Evolutionary conservation across 768 basidiomycete species (phyloP), one percentile per base, ranked within the genome.

Genomic region (Suillus ampliporus): DNA sequence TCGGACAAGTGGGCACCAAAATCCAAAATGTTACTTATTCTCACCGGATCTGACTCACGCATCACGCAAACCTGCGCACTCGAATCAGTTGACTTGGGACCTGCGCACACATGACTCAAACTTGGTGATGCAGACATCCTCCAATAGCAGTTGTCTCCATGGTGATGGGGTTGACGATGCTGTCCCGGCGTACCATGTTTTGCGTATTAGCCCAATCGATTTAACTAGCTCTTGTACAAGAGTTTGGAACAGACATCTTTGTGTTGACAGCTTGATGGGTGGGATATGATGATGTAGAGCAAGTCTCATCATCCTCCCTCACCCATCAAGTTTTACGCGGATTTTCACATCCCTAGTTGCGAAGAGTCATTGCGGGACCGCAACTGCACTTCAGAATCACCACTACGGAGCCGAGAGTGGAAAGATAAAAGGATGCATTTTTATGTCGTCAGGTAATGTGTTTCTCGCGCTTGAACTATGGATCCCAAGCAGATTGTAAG

Each of bases 291-390:
- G 34, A 35, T 35, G 34, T 35, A 35, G n/a, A n/a, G n/a, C n/a
- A n/a, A n/a, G n/a, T n/a, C n/a, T n/a, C 17, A 48, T 15, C 6
- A 26, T 23, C 15, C 10, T 26, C 47, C 23, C 21, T 26, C 26
- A 28, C 26, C n/a, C n/a, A 17, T 26, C 48, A 28, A 28, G 26
- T 28, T 48, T 48, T 9, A 9, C 19, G 41, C 41, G 46, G 23
- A 47, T 23, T 47, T 47, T 47, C 46, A 47, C 46, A 47, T 15
- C 7, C 46, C 47, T 28, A 48, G 26, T 50, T 50, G 3, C 5
- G 17, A 50, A 50, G 48, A 28, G 48, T 50, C 48, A 50, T 50
- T 28, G 17, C 48, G 26, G 26, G 26, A 19, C 48, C 48, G 48
- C 48, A 10, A 19, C 28, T 50, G 9, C 9, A 48, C 23, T 23